phyloP scores from a whole-genome alignment of 345 rosid genomes.

The Populus simonii region DNA sequence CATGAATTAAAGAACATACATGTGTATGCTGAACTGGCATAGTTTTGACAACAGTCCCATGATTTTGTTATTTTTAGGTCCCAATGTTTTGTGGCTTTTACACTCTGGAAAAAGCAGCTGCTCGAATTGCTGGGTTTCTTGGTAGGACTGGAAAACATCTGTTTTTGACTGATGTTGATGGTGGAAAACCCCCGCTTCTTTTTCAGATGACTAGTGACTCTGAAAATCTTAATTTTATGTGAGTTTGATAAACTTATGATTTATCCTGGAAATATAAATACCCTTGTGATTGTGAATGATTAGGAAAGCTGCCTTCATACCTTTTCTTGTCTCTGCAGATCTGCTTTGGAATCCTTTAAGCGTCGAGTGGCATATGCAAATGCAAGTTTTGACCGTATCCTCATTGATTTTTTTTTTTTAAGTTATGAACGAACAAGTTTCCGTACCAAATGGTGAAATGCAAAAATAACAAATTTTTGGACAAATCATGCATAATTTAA shows the following conservation, averaged over 20 bases:
- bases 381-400: slow-evolving; percentile 74
- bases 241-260: slow-evolving; percentile 32
- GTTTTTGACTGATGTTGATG: slow-evolving; percentile 57
- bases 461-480: too few relatives aligned
- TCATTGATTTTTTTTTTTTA: neutral
- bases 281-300: neutral
- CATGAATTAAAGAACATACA: too few relatives aligned
- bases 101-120: slow-evolving; percentile 60
- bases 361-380: slow-evolving; percentile 80
- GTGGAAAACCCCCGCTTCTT: slow-evolving; percentile 74
- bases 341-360: slow-evolving; percentile 77
- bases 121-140: slow-evolving; percentile 54
- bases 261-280: slow-evolving; percentile 6
- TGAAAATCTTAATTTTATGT: slow-evolving; percentile 77
- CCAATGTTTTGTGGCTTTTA: slow-evolving; percentile 65
- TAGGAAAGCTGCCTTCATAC: slow-evolving; percentile 3
- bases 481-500: too few relatives aligned
- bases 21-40: neutral
- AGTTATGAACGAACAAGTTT: neutral
- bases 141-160: slow-evolving; percentile 88
- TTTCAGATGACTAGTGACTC: slow-evolving; percentile 62
- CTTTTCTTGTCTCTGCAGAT: slow-evolving; percentile 45
- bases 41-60: neutral
- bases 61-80: slow-evolving; percentile 40
- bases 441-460: too few relatives aligned